Evolutionary conservation across 257 asterid species (phyloP).

Genomic region (Galeopsis tetrahit): DNA sequence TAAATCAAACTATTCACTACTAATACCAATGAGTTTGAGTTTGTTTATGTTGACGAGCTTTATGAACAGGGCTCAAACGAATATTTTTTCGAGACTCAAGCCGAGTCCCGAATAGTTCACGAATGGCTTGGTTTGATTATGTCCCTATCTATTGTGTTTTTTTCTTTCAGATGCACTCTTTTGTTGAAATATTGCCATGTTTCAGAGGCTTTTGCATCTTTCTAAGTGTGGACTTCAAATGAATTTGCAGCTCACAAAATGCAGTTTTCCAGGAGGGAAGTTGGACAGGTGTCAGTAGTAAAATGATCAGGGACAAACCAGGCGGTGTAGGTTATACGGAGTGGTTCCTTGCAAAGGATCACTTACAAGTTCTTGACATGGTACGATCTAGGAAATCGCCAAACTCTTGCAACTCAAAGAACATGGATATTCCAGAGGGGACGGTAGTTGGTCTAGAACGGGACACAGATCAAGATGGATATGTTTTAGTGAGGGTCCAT

Average conservation of each 20-base stretch:
- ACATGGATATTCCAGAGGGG: slow-evolving; percentile 78
- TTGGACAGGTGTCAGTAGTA: slow-evolving; percentile 54
- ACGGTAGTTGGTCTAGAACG: slow-evolving; percentile 72
- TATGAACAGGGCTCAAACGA: no score
- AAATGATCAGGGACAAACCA: slow-evolving; percentile 50
- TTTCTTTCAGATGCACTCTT: background rate
- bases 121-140: no score
- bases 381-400: slow-evolving; percentile 83
- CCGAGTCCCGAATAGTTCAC: no score
- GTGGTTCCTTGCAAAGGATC: slow-evolving; percentile 89
- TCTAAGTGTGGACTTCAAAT: slow-evolving; percentile 14
- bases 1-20: no score
- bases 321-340: slow-evolving; percentile 58
- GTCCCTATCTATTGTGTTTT: no score
- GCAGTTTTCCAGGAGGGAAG: slow-evolving; percentile 56
- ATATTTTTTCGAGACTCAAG: no score
- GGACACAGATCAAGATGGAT: slow-evolving; percentile 68
- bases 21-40: no score
- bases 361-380: slow-evolving; percentile 71
- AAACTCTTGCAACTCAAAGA: slow-evolving; percentile 63
- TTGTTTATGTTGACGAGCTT: no score
- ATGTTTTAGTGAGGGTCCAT: slow-evolving; percentile 74
- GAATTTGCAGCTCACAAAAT: slow-evolving; percentile 64
- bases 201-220: slow-evolving; percentile 10
- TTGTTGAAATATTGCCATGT: background rate